Percentiles rank a stretch among this genome's conserved stretches.
phyloP scores from a whole-genome alignment of 1,139 yeast genomes.

The Nakaseomyces delphensis region DNA sequence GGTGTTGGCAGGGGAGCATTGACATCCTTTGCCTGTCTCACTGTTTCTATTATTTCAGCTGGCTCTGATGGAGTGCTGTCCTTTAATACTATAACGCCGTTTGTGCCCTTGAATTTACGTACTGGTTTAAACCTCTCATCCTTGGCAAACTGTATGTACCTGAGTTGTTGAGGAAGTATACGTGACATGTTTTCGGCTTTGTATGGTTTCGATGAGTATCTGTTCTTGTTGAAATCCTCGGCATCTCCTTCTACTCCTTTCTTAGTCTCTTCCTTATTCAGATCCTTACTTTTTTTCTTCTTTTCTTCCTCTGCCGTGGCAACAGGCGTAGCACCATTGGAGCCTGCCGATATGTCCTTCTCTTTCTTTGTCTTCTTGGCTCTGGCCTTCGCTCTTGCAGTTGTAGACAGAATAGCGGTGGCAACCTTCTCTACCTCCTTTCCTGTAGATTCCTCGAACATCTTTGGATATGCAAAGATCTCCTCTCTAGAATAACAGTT shows the following conservation, averaged over 20 bases:
- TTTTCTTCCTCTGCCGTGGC: constrained; percentile 24
- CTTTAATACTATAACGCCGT: constrained; percentile 72
- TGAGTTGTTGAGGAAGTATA: constrained; percentile 85
- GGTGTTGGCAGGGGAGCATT: constrained; percentile 93
- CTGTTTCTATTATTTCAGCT: constrained; percentile 65
- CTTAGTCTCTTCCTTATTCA: constrained; percentile 25
- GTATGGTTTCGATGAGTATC: constrained; percentile 51
- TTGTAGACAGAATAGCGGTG: constrained; percentile 89
- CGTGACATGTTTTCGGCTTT: constrained; percentile 73
- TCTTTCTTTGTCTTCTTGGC: constrained; percentile 68
- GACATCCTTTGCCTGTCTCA: constrained; percentile 68
- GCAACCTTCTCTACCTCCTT: constrained; percentile 85
- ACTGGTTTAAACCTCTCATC: constrained; percentile 77
- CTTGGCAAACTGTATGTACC: constrained; percentile 68
- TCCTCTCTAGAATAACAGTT: constrained; percentile 76
- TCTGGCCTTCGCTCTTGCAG: constrained; percentile 85
- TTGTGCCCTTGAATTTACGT: constrained; percentile 65
- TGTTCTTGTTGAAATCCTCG: constrained; percentile 31
- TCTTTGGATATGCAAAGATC: constrained; percentile 83
- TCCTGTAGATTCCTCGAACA: constrained; percentile 67
- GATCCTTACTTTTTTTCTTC: constrained; percentile 34
- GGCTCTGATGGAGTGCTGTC: constrained; percentile 65
- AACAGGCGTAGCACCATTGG: background rate
- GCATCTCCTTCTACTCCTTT: constrained; percentile 27
- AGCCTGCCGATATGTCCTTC: constrained; percentile 28